Percentiles rank a stretch among this genome's conserved stretches.
Evolutionary conservation across 106 monocot genomes (phyloP).

Genomic region (Dioscorea alata): DNA sequence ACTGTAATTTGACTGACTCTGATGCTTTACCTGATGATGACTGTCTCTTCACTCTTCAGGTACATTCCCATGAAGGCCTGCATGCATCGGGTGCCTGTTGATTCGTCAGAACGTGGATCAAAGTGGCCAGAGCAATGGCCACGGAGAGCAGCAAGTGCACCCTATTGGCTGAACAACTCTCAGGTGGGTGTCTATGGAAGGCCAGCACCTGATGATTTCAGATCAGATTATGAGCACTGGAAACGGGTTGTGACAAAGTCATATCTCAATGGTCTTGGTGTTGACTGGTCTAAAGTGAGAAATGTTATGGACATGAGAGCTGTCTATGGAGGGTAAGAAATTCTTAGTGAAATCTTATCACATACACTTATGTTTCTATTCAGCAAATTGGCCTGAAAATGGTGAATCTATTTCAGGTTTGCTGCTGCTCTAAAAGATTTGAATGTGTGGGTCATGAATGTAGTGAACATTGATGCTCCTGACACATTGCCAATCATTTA

Average conservation of each 20-base stretch:
- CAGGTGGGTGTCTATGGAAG: conserved; percentile 57
- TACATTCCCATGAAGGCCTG: conserved; percentile 73
- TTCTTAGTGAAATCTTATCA: background rate
- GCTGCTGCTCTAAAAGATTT: conserved; percentile 81
- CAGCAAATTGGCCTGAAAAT: too few species aligned
- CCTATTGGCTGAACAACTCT: conserved; percentile 75
- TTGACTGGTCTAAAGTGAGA: conserved; percentile 77
- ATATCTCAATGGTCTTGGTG: conserved; percentile 61
- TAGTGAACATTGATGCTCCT: conserved; percentile 76
- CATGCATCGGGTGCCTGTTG: conserved; percentile 67
- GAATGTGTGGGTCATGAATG: conserved; percentile 94
- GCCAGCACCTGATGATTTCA: conserved; percentile 57
- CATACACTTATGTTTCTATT: background rate
- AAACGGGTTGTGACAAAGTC: conserved; percentile 51
- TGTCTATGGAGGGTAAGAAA: conserved; percentile 83
- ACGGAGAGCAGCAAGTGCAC: conserved; percentile 38
- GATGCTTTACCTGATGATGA: too few species aligned
- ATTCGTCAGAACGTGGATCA: conserved; percentile 40
- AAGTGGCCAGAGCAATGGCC: conserved; percentile 81
- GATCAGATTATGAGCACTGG: conserved; percentile 69
- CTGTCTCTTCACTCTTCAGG: conserved; percentile 24
- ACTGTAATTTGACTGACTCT: too few species aligned
- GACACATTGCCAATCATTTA: conserved; percentile 63
- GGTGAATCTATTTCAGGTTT: conserved; percentile 37
- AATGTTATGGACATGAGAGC: conserved; percentile 99